Base-by-base conservation (phyloP, 2,329 filamentous ascomycete genomes). In the Geosmithia flava region DNA sequence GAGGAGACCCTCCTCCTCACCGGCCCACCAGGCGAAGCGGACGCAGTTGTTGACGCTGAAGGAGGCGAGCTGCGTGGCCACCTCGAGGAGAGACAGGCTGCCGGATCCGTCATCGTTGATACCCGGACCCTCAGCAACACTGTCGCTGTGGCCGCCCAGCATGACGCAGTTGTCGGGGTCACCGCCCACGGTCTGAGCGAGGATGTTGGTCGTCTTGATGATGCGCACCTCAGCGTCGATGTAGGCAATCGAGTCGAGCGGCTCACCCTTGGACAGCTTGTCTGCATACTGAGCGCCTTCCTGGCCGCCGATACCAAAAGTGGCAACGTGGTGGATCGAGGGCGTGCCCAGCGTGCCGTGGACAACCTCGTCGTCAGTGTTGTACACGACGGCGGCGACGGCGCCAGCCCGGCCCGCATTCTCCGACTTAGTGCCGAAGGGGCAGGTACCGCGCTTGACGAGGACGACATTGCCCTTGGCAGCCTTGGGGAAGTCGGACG, bases 81-180 rank as follows among this genome's bases (percentile, higher is more conserved):
- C 68, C 58, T 84, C 80, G 40, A 84, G 71, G 5, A 83, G 65
- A 1, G 76, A 74, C 48, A 80, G 56, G 33, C 74, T 79, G 48
- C 85, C 85, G 3, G 80, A 82, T 44, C 85, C 85, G 56, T 89
- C 83, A 55, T 89, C 85, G 61, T 89, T 89, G 70, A 89, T 87
- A 19, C 85, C 85, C 1, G 80, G 79, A 1, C 81, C 80, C 47
- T 76, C 80, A 1, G 68, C 58, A 16, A 83, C 80, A 52, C 74
- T 77, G 59, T 83, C 80, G 33, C 72, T 79, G 65, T 84, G 80
- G 2, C 71, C 80, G 17, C 80, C 80, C 0, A 83, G 68, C 75
- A 81, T 78, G 44, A 83, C 76, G 55, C 77, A 80, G 64, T 83
- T 81, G 33, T 81, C 67, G 2, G 66, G 67, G 58, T 83, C 80